Percentiles rank a stretch among this genome's conserved stretches.
Evolutionary conservation across 306 rosid genomes (phyloP).

Genomic region (Alnus rubra): DNA sequence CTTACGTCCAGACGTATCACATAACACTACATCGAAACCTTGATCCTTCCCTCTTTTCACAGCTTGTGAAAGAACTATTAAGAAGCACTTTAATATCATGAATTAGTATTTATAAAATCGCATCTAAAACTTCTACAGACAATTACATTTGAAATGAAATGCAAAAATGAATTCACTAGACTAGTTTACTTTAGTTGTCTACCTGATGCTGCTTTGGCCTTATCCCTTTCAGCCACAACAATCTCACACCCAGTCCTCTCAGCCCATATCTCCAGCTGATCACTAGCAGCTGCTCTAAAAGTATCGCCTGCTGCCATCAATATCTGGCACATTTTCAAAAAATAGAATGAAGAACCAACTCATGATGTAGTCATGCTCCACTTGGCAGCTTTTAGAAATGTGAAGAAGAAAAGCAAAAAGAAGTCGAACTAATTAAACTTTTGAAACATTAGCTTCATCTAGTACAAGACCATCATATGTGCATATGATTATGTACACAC

Average conservation of each 20-base stretch:
- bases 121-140: background rate
- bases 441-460: background rate
- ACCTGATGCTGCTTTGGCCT: constrained; percentile 90
- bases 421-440: background rate
- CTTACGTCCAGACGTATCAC: constrained; percentile 99
- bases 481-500: background rate
- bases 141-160: constrained; percentile 8
- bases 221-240: constrained; percentile 74
- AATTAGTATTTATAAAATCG: constrained; percentile 33
- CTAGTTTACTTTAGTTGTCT: constrained; percentile 19
- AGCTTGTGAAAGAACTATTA: constrained; percentile 90
- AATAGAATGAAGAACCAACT: constrained; percentile 26
- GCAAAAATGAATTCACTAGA: constrained; percentile 10
- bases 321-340: constrained; percentile 54
- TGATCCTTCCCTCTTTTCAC: constrained; percentile 83
- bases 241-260: constrained; percentile 95
- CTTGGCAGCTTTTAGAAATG: background rate
- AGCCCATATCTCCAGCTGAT: constrained; percentile 99
- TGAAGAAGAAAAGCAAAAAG: background rate
- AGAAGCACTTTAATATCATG: constrained; percentile 47
- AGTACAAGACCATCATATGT: background rate
- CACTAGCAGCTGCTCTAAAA: constrained; percentile 98
- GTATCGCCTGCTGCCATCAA: constrained; percentile 99
- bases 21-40: constrained; percentile 80
- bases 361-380: constrained; percentile 6